Evolutionary conservation across 768 basidiomycete species (phyloP).

Genomic region (Imleria badia): DNA sequence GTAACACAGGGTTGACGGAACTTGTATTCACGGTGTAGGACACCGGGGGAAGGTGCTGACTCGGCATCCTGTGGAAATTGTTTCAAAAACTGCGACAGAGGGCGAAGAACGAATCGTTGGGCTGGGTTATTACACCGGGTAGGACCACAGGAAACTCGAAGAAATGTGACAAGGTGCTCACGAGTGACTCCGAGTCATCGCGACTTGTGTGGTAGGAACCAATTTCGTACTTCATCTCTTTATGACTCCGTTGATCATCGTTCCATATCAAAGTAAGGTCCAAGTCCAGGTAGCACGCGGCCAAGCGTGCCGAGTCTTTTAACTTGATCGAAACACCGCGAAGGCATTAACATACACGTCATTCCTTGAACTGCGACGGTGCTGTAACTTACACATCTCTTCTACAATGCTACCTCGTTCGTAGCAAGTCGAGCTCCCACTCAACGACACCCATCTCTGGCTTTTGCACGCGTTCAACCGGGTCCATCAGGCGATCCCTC

Average conservation of each 20-base stretch:
- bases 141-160: too few species aligned
- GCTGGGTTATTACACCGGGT: not conserved
- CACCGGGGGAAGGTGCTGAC: not conserved
- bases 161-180: too few species aligned
- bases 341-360: too few species aligned
- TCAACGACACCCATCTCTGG: constrained; percentile 35
- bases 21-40: not conserved
- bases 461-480: constrained; percentile 52
- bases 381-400: not conserved
- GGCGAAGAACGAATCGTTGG: not conserved
- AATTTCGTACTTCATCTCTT: too few species aligned
- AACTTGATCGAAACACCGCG: too few species aligned
- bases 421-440: constrained; percentile 28
- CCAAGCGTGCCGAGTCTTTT: too few species aligned
- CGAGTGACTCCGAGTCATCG: too few species aligned
- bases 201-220: too few species aligned
- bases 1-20: too few species aligned
- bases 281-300: too few species aligned
- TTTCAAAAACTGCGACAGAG: not conserved
- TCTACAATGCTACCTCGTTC: not conserved
- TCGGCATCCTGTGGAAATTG: not conserved
- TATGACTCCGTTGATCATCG: not conserved
- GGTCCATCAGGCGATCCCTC: constrained; percentile 46
- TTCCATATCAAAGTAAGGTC: too few species aligned
- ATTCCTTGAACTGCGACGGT: too few species aligned